These are phyloP conservation scores for Serendipita vermifera DNA, from an alignment of 768 basidiomycete species.

Conservation along the genomic window DNA sequence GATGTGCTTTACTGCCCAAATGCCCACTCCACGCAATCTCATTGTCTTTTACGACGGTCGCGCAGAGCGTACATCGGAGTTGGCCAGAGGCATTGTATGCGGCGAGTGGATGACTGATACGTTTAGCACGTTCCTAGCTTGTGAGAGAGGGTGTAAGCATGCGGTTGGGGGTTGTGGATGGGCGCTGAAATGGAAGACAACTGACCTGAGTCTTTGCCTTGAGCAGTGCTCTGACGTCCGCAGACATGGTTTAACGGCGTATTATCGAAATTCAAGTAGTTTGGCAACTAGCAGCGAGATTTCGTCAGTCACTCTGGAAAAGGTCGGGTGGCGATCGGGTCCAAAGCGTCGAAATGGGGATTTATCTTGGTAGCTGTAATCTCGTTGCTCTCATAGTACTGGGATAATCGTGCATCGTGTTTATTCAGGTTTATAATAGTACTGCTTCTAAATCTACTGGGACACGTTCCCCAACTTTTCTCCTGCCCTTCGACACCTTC, in stretches of 20 bases:
- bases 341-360: too few relatives aligned
- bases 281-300: too few relatives aligned
- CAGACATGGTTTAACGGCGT: neutral
- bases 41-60: constrained; percentile 47
- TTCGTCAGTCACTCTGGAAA: too few relatives aligned
- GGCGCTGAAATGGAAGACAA: neutral
- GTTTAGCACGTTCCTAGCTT: constrained; percentile 46
- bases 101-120: constrained; percentile 60
- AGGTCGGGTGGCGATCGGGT: too few relatives aligned
- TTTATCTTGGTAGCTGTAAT: too few relatives aligned
- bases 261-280: neutral
- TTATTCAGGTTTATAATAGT: too few relatives aligned
- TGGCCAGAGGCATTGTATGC: constrained; percentile 53
- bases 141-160: constrained; percentile 72
- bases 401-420: too few relatives aligned
- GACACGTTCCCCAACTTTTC: too few relatives aligned
- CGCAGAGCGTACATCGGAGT: constrained; percentile 56
- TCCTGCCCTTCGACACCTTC: too few relatives aligned
- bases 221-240: constrained; percentile 5
- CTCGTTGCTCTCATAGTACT: too few relatives aligned
- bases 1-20: constrained; percentile 66
- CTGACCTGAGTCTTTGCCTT: constrained; percentile 4
- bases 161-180: neutral
- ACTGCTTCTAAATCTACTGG: too few relatives aligned
- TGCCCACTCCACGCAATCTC: constrained; percentile 81